Evolutionary conservation across 805 yeast genomes (phyloP), one percentile per base, ranked within the genome.

Genomic region (Saccharomyces mikatae): DNA sequence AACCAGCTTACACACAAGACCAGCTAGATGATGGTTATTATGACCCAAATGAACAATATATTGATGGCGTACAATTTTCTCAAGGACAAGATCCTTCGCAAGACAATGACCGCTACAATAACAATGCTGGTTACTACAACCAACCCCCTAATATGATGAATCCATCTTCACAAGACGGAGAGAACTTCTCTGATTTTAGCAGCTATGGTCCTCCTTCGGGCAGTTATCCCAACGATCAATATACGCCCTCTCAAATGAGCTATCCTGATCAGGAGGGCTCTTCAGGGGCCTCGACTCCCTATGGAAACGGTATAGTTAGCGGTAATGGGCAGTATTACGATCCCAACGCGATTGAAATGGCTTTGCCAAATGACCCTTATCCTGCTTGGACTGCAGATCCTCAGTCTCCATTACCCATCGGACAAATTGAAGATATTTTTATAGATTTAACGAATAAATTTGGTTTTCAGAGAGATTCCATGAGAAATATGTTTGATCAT

Each of bases 311-410:
- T 36, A 22, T 17, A 24, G 82, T 89, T 62, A 86, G 87, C 68
- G 94, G 92, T 48, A 82, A 82, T 51, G 78, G 76, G 52, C 73
- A 72, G 52, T 74, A 71, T 6, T 71, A 80, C 64, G 83, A 81
- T 63, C 84, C 86, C 21, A 73, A 82, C 3, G 70, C 82, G 68
- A 69, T 80, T 69, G 71, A 86, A 66, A 73, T 82, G 76, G 84
- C 87, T 70, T 62, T 85, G 74, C 78, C 94, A 65, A 81, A 89
- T 31, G 94, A 94, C 71, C 99, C 99, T 30, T 94, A 92, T 71
- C 99, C 99, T 49, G 97, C 98, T 50, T 94, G 98, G 98, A 87
- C 96, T 31, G 95, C 96, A 51, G 98, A 94, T 72, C 91, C 87
- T 55, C 90, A 86, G 70, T 88, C 90, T 29, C 94, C 94, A 11